Conservation (phyloP, 2,329 filamentous ascomycete species). For the Aspergillus chevalieri region DNA sequence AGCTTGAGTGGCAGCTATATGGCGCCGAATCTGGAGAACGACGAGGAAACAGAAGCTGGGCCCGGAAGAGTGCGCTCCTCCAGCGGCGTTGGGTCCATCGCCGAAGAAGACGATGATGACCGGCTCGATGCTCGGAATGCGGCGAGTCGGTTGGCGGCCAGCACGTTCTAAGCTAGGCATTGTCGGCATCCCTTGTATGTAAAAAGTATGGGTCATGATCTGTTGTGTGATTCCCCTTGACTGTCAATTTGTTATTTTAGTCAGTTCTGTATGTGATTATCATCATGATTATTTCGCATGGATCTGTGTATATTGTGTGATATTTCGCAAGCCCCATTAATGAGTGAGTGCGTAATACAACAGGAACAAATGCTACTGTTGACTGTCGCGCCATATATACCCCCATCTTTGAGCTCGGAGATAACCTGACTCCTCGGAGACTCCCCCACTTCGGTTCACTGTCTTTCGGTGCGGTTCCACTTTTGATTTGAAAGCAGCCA, state of each 20-base stretch:
- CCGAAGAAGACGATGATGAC: constrained; percentile 70
- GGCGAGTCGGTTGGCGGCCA: constrained; percentile 84
- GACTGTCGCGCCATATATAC: no score
- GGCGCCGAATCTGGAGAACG: constrained; percentile 58
- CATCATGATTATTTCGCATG: background rate
- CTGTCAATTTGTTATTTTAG: background rate
- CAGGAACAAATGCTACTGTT: background rate
- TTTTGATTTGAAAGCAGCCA: constrained; percentile 4
- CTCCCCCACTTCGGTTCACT: background rate
- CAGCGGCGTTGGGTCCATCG: constrained; percentile 40
- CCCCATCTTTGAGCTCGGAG: background rate
- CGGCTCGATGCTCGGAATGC: constrained; percentile 92
- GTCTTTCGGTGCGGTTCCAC: background rate
- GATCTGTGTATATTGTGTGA: background rate
- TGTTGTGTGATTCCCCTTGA: constrained; percentile 27
- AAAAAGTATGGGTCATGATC: constrained; percentile 26
- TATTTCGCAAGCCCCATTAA: background rate
- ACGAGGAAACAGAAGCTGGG: constrained; percentile 47
- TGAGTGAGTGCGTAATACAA: no score
- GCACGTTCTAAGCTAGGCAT: constrained; percentile 64
- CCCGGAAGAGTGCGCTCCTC: constrained; percentile 43
- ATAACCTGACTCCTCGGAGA: background rate
- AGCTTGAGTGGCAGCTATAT: constrained; percentile 70
- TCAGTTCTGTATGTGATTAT: background rate
- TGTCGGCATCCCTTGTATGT: constrained; percentile 13